Conservation (phyloP, 2,329 filamentous ascomycete species). For the Microcyclospora tardicrescens region DNA sequence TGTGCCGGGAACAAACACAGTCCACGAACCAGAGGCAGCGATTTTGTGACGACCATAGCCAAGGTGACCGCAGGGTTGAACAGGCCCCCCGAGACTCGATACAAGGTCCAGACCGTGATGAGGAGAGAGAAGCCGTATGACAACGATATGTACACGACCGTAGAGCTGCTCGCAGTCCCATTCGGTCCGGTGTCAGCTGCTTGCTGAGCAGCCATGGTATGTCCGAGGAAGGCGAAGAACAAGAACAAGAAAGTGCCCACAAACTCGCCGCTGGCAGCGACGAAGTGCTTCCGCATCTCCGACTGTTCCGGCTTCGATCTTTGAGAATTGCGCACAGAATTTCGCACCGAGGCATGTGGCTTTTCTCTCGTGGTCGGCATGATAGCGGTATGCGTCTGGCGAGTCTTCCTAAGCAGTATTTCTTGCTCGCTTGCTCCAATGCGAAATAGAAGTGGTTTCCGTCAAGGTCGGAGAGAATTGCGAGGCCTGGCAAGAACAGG, state of each 20-base stretch:
- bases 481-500: too few species aligned
- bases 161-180: conserved; percentile 10
- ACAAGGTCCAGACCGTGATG: conserved; percentile 20
- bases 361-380: too few species aligned
- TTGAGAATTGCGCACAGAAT: neutral
- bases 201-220: conserved; percentile 14
- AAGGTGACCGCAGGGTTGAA: conserved; percentile 22
- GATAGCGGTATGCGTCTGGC: too few species aligned
- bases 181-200: conserved; percentile 8
- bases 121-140: conserved; percentile 20
- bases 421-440: too few species aligned
- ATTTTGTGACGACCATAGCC: conserved; percentile 17
- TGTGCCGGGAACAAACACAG: conserved; percentile 18
- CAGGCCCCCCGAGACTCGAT: conserved; percentile 18
- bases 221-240: conserved; percentile 21
- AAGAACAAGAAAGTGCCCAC: conserved; percentile 25
- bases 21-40: conserved; percentile 15
- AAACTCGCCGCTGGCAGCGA: conserved; percentile 19
- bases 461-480: too few species aligned
- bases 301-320: neutral
- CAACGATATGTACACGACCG: conserved; percentile 19
- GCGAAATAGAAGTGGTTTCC: too few species aligned
- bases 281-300: conserved; percentile 9
- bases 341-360: too few species aligned
- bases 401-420: too few species aligned